Evolutionary conservation across 768 basidiomycete species (phyloP), one percentile per base, ranked within the genome.

Genomic region (Lactarius tabidus): DNA sequence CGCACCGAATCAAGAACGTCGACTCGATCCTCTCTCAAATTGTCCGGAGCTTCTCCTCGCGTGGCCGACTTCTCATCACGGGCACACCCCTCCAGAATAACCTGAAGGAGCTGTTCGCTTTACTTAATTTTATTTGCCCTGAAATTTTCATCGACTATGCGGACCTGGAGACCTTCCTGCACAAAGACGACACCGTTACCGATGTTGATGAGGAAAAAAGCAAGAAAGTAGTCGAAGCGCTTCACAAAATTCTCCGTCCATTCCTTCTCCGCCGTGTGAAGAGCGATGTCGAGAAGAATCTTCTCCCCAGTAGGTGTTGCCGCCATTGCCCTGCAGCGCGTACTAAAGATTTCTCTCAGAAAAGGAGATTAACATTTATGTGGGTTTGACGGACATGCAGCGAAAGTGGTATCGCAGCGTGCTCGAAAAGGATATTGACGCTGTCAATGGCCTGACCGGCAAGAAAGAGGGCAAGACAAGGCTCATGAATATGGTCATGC

Each of bases 401-500:
- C 80, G 94, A 33, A 98, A 95, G 73, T 98, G 96, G 97, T 98
- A 99, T 76, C 88, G 93, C 35, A 91, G 87, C 2, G 90, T 99
- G 8, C 76, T 98, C 63, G 95, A 98, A 77, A 98, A 98, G 78
- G 96, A 98, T 74, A 98, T 99, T 62, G 96, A 98, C 72, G 96
- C 96, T 10, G 97, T 99, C 48, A 98, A 98, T 72, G 95, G 93
- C 45, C 79, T 95, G 36, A 92, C 93, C 2, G 94, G 95, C 9
- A 98, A 97, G 83, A 98, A 98, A 74, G 97, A 99, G 75, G 96
- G 96, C 62, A 99, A 98, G 79, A 98, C 95, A 5, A 81, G 96
- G 38, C 76, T 98, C 58, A 93, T 98, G 88, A 99, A 98, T 74
- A 95, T 99, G 82, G 97, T 98, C 66, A 98, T 98, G 97, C 97